Conservation (phyloP, 345 rosid species). For the Odontarrhena argentea region DNA sequence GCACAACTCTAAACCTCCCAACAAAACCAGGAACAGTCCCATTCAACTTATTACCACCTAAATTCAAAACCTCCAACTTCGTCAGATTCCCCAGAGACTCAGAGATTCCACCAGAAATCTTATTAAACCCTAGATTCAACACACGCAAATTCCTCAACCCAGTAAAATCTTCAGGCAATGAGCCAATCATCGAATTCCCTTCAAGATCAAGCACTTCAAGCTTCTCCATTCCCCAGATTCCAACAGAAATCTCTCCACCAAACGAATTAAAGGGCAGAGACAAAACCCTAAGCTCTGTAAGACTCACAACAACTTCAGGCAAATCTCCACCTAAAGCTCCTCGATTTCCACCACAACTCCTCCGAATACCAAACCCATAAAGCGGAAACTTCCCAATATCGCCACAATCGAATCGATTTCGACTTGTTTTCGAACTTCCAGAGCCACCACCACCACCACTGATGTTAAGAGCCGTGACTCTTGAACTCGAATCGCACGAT, state of each 20-base stretch:
- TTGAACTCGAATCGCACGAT: conserved; percentile 56
- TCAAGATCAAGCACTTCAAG: conserved; percentile 90
- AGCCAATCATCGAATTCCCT: conserved; percentile 55
- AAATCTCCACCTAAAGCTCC: conserved; percentile 66
- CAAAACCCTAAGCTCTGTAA: conserved; percentile 67
- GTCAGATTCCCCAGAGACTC: conserved; percentile 43
- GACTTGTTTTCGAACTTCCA: conserved; percentile 44
- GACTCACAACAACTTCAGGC: conserved; percentile 52
- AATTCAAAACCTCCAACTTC: conserved; percentile 61
- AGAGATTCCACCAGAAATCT: conserved; percentile 64
- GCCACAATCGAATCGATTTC: conserved; percentile 49
- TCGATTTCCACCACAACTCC: conserved; percentile 51
- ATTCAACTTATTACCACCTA: conserved; percentile 74
- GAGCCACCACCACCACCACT: conserved; percentile 41
- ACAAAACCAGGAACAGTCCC: conserved; percentile 74
- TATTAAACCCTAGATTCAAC: conserved; percentile 80
- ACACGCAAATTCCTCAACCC: conserved; percentile 64
- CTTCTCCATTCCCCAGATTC: conserved; percentile 77
- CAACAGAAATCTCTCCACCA: conserved; percentile 63
- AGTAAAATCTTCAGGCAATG: conserved; percentile 54
- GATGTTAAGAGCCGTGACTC: conserved; percentile 75
- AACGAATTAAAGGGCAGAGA: conserved; percentile 82
- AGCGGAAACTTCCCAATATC: conserved; percentile 64
- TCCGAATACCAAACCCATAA: conserved; percentile 72
- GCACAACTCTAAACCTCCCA: conserved; percentile 62